Conservation (phyloP, 2,329 filamentous ascomycete species). For the Sporothrix schenckii region DNA sequence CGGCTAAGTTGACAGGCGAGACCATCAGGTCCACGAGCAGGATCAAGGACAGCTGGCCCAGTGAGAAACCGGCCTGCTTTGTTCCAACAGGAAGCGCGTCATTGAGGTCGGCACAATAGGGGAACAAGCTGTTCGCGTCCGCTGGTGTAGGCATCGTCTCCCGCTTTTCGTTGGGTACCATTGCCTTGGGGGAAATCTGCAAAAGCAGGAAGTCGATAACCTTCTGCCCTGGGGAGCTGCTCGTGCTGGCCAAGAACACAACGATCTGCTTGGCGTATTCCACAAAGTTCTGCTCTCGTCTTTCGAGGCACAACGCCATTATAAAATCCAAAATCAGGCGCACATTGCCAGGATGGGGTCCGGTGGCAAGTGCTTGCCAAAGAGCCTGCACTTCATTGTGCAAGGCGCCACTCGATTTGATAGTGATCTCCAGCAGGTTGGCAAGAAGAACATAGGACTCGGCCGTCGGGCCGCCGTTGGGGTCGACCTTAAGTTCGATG, state of each 20-base stretch:
- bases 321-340: slow-evolving; percentile 95
- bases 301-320: slow-evolving; percentile 88
- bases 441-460: slow-evolving; percentile 93
- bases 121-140: slow-evolving; percentile 72
- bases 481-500: slow-evolving; percentile 88
- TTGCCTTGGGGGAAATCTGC: slow-evolving; percentile 92
- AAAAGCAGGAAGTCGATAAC: slow-evolving; percentile 92
- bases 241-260: slow-evolving; percentile 86
- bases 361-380: slow-evolving; percentile 94
- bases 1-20: slow-evolving; percentile 76
- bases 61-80: slow-evolving; percentile 88
- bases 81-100: slow-evolving; percentile 81
- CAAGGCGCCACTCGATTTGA: slow-evolving; percentile 81
- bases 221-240: slow-evolving; percentile 74
- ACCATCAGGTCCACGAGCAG: slow-evolving; percentile 96
- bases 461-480: slow-evolving; percentile 85
- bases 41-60: slow-evolving; percentile 91
- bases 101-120: slow-evolving; percentile 85
- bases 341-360: slow-evolving; percentile 90
- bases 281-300: slow-evolving; percentile 96
- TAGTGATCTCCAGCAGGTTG: slow-evolving; percentile 94
- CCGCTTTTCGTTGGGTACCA: slow-evolving; percentile 87
- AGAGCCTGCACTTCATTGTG: slow-evolving; percentile 97
- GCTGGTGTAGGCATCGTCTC: slow-evolving; percentile 57
- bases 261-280: slow-evolving; percentile 98